Evolutionary conservation across 352 stramenopile species (phyloP), one percentile per base, ranked within the genome.

Genomic region (Phytophthora hybrid): DNA sequence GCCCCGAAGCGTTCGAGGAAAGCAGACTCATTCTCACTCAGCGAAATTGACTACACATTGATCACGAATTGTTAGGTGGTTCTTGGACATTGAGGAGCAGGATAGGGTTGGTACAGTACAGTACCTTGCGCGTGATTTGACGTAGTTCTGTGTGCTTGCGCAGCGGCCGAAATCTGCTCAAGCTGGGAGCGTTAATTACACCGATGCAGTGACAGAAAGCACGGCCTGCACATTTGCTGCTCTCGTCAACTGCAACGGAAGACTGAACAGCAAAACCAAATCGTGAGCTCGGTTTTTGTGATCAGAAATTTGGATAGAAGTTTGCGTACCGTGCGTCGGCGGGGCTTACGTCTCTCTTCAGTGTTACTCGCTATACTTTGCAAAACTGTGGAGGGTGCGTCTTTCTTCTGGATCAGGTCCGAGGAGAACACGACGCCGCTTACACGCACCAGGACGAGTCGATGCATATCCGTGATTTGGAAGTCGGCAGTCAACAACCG

Each of bases 51-150:
- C 85, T 93, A 29, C 7, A 63, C 19, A 39, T 34, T 31, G 9
- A 56, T 39, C 32, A 31, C 57, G 49, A 29, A 53, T 14, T 2
- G 47, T 53, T 29, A 29, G 46, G 8, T 32, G 11, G 37, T 8
- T 37, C 10, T 53, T 65, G 11, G 37, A 46, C 14, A 13, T 16
- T 16, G 18, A 51, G 18, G 18, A 11, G 46, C 60, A 13, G 14
- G 18, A 41, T 6, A 18, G 9, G 31, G n/a, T 59, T 23, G 13
- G 56, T 41, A 32, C 19, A 44, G 47, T 54, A 54, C 23, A 26
- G 14, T 66, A 92, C 85, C 81, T 87, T 86, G 60, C 85, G 78
- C 44, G 83, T 87, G 56, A 92, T 91, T 47, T 81, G 83, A 51
- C 80, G 80, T 34, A 91, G 59, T 7, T 91, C 82, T 18, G 65